These are phyloP conservation scores for Cryphonectria parasitica DNA, from an alignment of 2,329 filamentous ascomycete species.

Conservation along the genomic window DNA sequence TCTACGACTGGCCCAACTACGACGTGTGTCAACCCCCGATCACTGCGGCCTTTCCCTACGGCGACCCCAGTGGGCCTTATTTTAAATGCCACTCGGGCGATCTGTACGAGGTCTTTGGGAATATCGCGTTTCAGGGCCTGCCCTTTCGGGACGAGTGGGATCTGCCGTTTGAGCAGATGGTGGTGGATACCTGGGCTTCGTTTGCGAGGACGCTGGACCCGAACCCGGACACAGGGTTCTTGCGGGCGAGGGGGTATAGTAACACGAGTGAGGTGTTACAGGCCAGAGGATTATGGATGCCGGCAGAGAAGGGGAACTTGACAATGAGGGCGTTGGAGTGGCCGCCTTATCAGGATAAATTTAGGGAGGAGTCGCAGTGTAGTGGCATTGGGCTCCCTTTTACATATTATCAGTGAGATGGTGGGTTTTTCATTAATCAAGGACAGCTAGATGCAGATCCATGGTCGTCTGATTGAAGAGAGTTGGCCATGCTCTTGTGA, in stretches of 20 bases:
- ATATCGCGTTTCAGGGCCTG: conserved; percentile 45
- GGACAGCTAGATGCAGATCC: neutral
- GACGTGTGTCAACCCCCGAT: conserved; percentile 51
- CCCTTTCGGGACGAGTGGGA: conserved; percentile 52
- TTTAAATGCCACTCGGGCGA: conserved; percentile 63
- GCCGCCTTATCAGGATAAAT: conserved; percentile 44
- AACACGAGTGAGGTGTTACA: conserved; percentile 34
- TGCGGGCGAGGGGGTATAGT: conserved; percentile 47
- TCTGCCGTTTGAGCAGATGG: conserved; percentile 41
- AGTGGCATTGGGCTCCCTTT: conserved; percentile 49
- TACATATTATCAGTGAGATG: conserved; percentile 43
- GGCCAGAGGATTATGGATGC: conserved; percentile 42
- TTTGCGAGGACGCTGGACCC: conserved; percentile 56
- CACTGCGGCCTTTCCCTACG: conserved; percentile 40
- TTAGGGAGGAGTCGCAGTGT: conserved; percentile 57
- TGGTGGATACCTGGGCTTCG: conserved; percentile 54
- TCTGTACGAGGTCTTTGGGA: conserved; percentile 58
- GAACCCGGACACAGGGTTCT: conserved; percentile 50
- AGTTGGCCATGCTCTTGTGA: neutral
- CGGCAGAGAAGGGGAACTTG: conserved; percentile 42
- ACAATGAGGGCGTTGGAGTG: conserved; percentile 52
- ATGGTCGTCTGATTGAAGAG: no score
- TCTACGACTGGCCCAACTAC: conserved; percentile 56
- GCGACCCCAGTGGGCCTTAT: conserved; percentile 50
- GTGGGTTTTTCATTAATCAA: neutral